Evolutionary conservation across 495 filamentous ascomycete species (phyloP).

Genomic region (Penicillium tannophilum): DNA sequence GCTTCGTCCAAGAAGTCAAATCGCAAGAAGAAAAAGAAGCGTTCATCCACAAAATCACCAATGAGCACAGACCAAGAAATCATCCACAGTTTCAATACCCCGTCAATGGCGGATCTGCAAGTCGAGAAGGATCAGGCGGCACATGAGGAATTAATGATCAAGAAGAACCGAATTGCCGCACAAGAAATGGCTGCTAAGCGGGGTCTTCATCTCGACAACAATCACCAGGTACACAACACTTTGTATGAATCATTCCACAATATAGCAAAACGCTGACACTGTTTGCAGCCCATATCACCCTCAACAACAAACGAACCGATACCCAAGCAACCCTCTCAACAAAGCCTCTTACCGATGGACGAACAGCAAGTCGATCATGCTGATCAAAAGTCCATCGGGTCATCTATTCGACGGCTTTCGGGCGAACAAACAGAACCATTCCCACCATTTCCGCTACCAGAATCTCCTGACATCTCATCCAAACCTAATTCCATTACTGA

Average conservation of each 20-base stretch:
- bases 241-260: too few species aligned
- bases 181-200: constrained; percentile 68
- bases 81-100: constrained; percentile 31
- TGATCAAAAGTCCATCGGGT: constrained; percentile 15
- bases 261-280: constrained; percentile 10
- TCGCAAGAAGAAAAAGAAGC: constrained; percentile 36
- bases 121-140: constrained; percentile 72
- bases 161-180: constrained; percentile 71
- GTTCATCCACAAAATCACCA: constrained; percentile 31
- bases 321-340: constrained; percentile 13
- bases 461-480: constrained; percentile 14
- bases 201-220: constrained; percentile 51
- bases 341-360: constrained; percentile 9
- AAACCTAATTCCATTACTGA: constrained; percentile 14
- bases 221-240: constrained; percentile 14
- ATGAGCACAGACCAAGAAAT: constrained; percentile 26
- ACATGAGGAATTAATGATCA: constrained; percentile 71
- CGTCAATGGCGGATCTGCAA: constrained; percentile 72
- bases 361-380: background rate
- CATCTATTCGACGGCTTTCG: constrained; percentile 21
- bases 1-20: constrained; percentile 50
- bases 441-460: constrained; percentile 31
- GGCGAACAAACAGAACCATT: constrained; percentile 41
- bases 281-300: constrained; percentile 13
- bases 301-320: constrained; percentile 14